These are phyloP conservation scores for Calonectria pseudoturangicola DNA, from an alignment of 2,329 filamentous ascomycete genomes.

Conservation along the genomic window DNA sequence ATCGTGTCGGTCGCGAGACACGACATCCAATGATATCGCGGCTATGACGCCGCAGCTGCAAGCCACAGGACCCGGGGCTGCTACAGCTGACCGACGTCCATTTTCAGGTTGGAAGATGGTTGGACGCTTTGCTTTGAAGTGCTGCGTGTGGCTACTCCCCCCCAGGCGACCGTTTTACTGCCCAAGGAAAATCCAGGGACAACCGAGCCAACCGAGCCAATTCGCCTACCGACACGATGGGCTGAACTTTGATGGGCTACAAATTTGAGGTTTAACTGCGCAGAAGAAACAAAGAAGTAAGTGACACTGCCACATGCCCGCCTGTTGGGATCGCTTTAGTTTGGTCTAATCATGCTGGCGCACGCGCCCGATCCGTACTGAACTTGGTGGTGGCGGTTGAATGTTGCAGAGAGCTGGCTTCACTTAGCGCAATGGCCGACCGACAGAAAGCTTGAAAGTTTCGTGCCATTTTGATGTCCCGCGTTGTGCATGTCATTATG, in stretches of 20 bases:
- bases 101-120: neutral
- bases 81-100: neutral
- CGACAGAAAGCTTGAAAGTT: neutral
- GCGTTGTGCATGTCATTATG: no score
- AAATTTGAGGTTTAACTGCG: no score
- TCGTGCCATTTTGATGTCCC: neutral
- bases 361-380: neutral
- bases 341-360: neutral
- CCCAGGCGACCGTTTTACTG: conserved; percentile 10
- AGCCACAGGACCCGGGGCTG: conserved; percentile 17
- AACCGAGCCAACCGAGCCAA: neutral
- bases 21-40: conserved; percentile 23
- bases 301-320: neutral
- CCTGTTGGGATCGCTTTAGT: no score
- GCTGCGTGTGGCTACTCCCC: neutral
- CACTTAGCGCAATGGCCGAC: neutral
- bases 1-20: neutral
- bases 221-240: neutral
- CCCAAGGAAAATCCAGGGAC: neutral
- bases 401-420: neutral
- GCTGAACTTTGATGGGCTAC: no score
- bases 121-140: neutral
- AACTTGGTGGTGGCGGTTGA: neutral
- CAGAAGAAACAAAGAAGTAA: no score
- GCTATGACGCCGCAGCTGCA: neutral